Evolutionary conservation across 306 rosid species (phyloP), one percentile per base, ranked within the genome.

Genomic region (Acacia acuminata): DNA sequence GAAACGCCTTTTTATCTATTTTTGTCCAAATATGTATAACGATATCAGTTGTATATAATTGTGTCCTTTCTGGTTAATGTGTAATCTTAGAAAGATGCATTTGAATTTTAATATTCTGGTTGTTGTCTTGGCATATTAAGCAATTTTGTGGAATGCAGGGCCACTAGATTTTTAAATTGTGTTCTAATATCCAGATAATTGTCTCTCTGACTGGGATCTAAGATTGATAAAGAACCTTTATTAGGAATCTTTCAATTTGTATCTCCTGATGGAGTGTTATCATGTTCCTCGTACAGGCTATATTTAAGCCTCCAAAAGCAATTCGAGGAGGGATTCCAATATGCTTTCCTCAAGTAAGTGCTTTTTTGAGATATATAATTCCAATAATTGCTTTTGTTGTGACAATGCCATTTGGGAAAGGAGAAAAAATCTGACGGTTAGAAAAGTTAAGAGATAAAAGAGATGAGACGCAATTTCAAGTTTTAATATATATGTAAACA

Each of bases 261-360:
- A 16, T 13, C 84, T 53, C 67, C 30, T 66, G 48, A 22, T 75
- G 38, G 38, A 25, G 43, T 48, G 36, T 27, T 69, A 60, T 73
- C 27, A 40, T 63, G 69, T 83, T 73, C 78, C 72, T 87, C 77
- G 30, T 91, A 90, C 96, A 96, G 99, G 94, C 99, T 83, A 72
- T 50, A 34, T 94, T 89, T 74, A 93, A 90, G 89, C 94, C 97
- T 77, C 97, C 96, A 2, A 94, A 91, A 82, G 83, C 98, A 71
- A 96, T 96, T 82, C 98, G 97, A 48, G 99, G 99, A 82, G 99
- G 98, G 80, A 96, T 96, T 86, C 99, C 99, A 40, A 75, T 96
- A 75, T 96, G 98, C 88, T 96, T 96, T 90, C 99, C 99, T 38
- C 99, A 96, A 81, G 99, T 96, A 87, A 73, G 94, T 86, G 70